These are phyloP conservation scores for Rhododendron williamsianum DNA, from an alignment of 148 eudicot species.

Conservation along the genomic window DNA sequence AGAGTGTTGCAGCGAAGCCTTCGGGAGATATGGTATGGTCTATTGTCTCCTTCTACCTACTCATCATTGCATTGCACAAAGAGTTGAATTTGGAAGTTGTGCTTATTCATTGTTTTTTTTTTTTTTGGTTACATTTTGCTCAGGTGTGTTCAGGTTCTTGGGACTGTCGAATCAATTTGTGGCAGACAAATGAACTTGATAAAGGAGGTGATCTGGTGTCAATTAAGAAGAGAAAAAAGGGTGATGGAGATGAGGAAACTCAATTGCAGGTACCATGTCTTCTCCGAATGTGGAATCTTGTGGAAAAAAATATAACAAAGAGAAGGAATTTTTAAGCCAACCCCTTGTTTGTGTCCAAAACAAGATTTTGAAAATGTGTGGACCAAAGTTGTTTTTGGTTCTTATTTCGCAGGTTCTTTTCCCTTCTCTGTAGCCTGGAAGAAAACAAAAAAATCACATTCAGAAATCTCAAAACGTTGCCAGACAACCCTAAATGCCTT, in stretches of 20 bases:
- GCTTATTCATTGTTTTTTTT: not conserved
- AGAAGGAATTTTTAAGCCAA: not conserved
- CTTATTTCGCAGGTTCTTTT: not conserved
- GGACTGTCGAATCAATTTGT: constrained; percentile 82
- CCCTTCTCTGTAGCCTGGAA: not conserved
- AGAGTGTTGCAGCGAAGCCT: constrained; percentile 63
- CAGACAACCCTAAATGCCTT: not conserved
- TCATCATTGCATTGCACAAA: not conserved
- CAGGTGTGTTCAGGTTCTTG: constrained; percentile 95
- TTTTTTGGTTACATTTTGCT: constrained; percentile 12
- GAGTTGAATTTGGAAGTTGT: not conserved
- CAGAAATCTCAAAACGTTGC: not conserved
- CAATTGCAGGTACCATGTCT: constrained; percentile 55
- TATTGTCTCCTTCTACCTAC: not conserved
- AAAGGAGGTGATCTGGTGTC: constrained; percentile 48
- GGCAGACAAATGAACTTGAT: constrained; percentile 59
- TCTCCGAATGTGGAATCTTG: not conserved
- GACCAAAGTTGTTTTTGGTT: not conserved
- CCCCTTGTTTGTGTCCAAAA: not conserved
- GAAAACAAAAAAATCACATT: not conserved
- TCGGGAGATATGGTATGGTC: constrained; percentile 69
- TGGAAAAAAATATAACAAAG: not conserved
- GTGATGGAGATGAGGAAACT: constrained; percentile 38
- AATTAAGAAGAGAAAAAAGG: constrained; percentile 77
- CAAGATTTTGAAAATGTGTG: not conserved